These are phyloP conservation scores for Nissolia schottii DNA, from an alignment of 306 rosid species.

Conservation along the genomic window DNA sequence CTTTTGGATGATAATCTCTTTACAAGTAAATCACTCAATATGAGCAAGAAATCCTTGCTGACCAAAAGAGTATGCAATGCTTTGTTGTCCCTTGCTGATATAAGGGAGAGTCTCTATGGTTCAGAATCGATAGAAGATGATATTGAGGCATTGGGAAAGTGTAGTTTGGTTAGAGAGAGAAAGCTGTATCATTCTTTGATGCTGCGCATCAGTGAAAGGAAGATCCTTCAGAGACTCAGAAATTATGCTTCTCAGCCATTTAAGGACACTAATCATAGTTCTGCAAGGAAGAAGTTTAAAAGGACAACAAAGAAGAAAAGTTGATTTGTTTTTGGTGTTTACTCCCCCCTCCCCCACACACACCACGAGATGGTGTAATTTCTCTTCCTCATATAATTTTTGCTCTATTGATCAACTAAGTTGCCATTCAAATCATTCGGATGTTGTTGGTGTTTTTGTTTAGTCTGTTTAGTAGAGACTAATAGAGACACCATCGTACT, in stretches of 20 bases:
- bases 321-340: neutral
- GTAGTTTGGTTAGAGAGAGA: slow-evolving; percentile 37
- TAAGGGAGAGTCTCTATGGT: slow-evolving; percentile 70
- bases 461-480: neutral
- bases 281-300: slow-evolving; percentile 40
- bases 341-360: no score
- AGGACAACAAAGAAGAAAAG: slow-evolving; percentile 24
- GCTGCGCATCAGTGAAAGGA: slow-evolving; percentile 72
- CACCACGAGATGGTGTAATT: neutral
- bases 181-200: slow-evolving; percentile 69
- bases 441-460: neutral
- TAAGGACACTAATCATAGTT: slow-evolving; percentile 24
- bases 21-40: slow-evolving; percentile 13
- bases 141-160: slow-evolving; percentile 39
- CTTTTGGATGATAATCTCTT: slow-evolving; percentile 28
- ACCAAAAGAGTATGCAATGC: slow-evolving; percentile 49
- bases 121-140: slow-evolving; percentile 54
- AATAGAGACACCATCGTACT: neutral
- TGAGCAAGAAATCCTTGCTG: slow-evolving; percentile 47
- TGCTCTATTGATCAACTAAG: neutral
- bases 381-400: neutral
- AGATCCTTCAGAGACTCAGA: slow-evolving; percentile 60
- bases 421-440: neutral
- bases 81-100: slow-evolving; percentile 55
- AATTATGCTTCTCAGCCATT: slow-evolving; percentile 39